Evolutionary conservation across 805 yeast genomes (phyloP), one percentile per base, ranked within the genome.

Genomic region (Suhomyces pyralidae): DNA sequence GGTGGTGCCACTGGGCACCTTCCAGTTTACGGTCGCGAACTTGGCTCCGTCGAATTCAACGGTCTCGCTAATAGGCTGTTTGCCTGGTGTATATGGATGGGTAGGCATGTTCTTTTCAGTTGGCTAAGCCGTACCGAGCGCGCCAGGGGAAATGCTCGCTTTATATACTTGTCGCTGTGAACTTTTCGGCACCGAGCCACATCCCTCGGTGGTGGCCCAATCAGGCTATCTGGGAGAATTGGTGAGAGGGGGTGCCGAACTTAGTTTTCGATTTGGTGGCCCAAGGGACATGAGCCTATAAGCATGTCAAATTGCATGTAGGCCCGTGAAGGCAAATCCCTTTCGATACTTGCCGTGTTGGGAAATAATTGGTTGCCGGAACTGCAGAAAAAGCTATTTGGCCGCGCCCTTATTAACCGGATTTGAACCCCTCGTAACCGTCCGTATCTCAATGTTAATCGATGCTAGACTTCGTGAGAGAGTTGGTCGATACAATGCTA

Each of bases 11-110:
- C 61, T 61, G 0, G 81, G 77, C 2, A 70, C 78, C 44, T 66
- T 58, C 79, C 77, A 74, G 17, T 68, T 62, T 12, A 70, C 71
- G 1, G 80, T 76, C 51, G 66, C 64, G 63, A 78, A 76, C 20
- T 68, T 65, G 45, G 76, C 74, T 4, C 73, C 76, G 45, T 74
- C 66, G 60, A 65, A 71, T 0, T 68, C 63, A 10, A 75, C 65
- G n/a, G 48, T 55, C 19, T 62, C 71, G 17, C 58, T 53, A 1
- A 52, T 56, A 5, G 79, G 76, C n/a, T 57, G 51, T 17, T 68
- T 68, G 5, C 53, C 61, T 5, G 79, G 61, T 6, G 56, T 65
- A 58, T 75, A 76, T 7, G 80, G 80, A 38, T 70, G 51, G 34
- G 58, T 63, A 38, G 24, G 3, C 42, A 38, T 38, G 24, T 17